Base-by-base conservation (phyloP, 1,139 yeast species). In the Hemisphaericaspora subhashii region DNA sequence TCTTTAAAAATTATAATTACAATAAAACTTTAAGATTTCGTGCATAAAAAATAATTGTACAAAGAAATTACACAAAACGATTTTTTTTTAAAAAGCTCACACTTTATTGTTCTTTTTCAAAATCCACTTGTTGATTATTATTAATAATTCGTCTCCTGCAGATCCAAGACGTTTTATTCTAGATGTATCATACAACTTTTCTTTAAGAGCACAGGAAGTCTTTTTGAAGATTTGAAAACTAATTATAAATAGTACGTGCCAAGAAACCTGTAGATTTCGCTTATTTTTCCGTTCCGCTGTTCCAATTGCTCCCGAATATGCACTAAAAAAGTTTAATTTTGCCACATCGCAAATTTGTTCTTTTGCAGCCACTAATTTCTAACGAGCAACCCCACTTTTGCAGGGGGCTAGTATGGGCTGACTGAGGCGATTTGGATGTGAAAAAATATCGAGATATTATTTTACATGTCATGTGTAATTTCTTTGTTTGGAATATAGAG, bases 341-440 rank as follows among this genome's bases (percentile, higher is more conserved):
- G n/a, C n/a, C n/a, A n/a, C n/a, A n/a, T n/a, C n/a, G n/a, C n/a
- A n/a, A n/a, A n/a, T n/a, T n/a, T n/a, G n/a, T n/a, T n/a, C n/a
- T n/a, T n/a, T n/a, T n/a, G n/a, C n/a, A n/a, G n/a, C n/a, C n/a
- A n/a, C n/a, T n/a, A n/a, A n/a, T n/a, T n/a, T n/a, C n/a, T n/a
- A n/a, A n/a, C n/a, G n/a, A n/a, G n/a, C n/a, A n/a, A n/a, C 31
- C 31, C 17, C 11, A n/a, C 10, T 13, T 23, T 33, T 33, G 13
- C 35, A 33, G 35, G 15, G 23, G 23, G 24, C 14, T 20, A 14
- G n/a, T 20, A 6, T 20, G 22, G 8, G 8, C 8, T 8, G 5
- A 20, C 22, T 6, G 8, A 20, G 8, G 13, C 7, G 13, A 30
- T n/a, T 20, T 16, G 13, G 9, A 15, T 15, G 16, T 7, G 6